Evolutionary conservation across 176 grass and related monocot species (phyloP), one percentile per base, ranked within the genome.

Genomic region (Poa pratensis): DNA sequence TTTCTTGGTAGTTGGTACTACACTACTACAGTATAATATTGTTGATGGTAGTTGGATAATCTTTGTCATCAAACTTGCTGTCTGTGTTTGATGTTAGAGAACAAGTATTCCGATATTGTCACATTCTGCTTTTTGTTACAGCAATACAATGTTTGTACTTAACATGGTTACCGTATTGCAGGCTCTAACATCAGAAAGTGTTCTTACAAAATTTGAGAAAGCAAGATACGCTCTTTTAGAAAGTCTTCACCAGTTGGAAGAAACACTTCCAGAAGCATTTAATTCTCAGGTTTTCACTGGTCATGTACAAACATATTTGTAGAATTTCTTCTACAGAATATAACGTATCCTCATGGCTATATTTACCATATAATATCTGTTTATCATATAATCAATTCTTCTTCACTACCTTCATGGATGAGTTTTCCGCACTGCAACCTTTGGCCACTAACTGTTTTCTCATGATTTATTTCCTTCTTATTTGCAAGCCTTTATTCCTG

Each of bases 151-250:
- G 14, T 82, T 34, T 77, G 59, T 74, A 66, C 53, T 57, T 37
- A 74, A 9, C 45, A 24, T 24, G 10, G 9, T 77, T 78, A 73
- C 58, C 72, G 19, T 3, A 54, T 83, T 83, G 71, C 83, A 98
- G 96, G 96, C 93, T 71, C 45, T 92, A 81, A 98, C 87, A 45
- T 78, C 80, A 79, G 89, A 89, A 79, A 82, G 23, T 0, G 60
- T 94, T 85, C 80, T 86, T 40, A 63, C 32, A 34, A 98, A 87
- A 77, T 98, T 98, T 86, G 88, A 92, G 76, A 98, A 94, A 84
- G 72, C 82, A 84, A 98, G 84, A 92, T 80, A 43, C 55, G 73
- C 67, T 78, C 96, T 98, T 90, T 37, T 95, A 39, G 86, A 95
- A 77, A 92, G 89, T 81, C 82, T 98, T 89, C 85, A 62, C 9